Evolutionary conservation across 2,329 filamentous ascomycete genomes (phyloP), one percentile per base, ranked within the genome.

Genomic region (Alternaria atra): DNA sequence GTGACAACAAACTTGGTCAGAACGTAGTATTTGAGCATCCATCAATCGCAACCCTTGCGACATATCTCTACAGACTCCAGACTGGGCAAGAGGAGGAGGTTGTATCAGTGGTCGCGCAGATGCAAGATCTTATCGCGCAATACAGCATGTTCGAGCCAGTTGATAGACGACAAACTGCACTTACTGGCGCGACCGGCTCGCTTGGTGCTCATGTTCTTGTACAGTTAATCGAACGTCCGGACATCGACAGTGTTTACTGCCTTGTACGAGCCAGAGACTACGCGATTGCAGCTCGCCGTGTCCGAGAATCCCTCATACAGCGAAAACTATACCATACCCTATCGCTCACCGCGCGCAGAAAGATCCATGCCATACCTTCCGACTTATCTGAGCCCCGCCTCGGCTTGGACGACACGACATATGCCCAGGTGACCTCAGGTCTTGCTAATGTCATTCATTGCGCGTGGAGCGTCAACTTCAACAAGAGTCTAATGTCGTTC

Each of bases 141-240:
- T 84, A 84, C 68, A 79, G 78, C 1, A 55, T 63, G 23, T 84
- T 84, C 57, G 46, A 58, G 55, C 6, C 37, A 9, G 40, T 50
- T 6, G 51, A 46, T 66, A 48, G 69, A 73, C 32, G 37, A 27
- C 39, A 40, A 15, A 54, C 66, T 23, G 60, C 88, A 2, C 75
- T 91, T 4, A 91, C 89, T 1, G 89, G 89, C 1, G 84, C 86
- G 0, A 91, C 89, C 0, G 89, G 89, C 0, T 89, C 88, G 2
- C 81, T 91, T 0, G 89, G 89, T 1, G 82, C 86, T 0, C 87
- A 90, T 66, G 80, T 89, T 2, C 79, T 87, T 2, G 68, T 73
- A 5, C 74, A 79, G 27, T 60, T 81, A 8, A 66, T 72, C 6
- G 53, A 50, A 25, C 72, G 70, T 3, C 42, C 70, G 17, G 65